phyloP scores from a whole-genome alignment of 352 stramenopile genomes.

The Pythium coloratum region DNA sequence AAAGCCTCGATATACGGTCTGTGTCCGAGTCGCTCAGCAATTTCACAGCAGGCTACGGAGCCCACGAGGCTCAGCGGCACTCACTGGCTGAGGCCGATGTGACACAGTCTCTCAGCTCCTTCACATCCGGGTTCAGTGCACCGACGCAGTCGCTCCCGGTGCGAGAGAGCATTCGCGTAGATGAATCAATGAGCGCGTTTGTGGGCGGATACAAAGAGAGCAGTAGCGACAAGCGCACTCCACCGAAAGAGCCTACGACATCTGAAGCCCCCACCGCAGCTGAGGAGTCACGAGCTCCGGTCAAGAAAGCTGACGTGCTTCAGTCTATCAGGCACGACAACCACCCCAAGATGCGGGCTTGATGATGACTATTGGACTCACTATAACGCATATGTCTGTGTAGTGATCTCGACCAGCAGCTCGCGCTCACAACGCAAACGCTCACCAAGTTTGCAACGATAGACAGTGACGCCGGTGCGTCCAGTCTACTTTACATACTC shows the following conservation, averaged over 20 bases:
- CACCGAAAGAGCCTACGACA: no score
- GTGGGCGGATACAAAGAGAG: constrained; percentile 22
- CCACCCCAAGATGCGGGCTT: not conserved
- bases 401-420: constrained; percentile 36
- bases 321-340: constrained; percentile 29
- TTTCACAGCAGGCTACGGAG: constrained; percentile 22
- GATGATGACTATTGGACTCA: not conserved
- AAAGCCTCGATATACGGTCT: constrained; percentile 11
- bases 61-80: not conserved
- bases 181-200: constrained; percentile 35
- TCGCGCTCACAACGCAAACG: constrained; percentile 21
- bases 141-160: constrained; percentile 8
- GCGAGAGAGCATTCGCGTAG: constrained; percentile 9
- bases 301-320: not conserved
- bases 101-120: constrained; percentile 18
- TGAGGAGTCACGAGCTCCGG: not conserved
- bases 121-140: constrained; percentile 20
- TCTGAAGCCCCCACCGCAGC: not conserved
- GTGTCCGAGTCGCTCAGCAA: constrained; percentile 20
- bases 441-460: constrained; percentile 21
- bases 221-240: not conserved
- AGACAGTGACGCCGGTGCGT: constrained; percentile 16
- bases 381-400: not conserved
- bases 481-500: not conserved
- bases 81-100: not conserved